Base-by-base conservation (phyloP, 805 yeast genomes). In the Candida palmyrensis region DNA sequence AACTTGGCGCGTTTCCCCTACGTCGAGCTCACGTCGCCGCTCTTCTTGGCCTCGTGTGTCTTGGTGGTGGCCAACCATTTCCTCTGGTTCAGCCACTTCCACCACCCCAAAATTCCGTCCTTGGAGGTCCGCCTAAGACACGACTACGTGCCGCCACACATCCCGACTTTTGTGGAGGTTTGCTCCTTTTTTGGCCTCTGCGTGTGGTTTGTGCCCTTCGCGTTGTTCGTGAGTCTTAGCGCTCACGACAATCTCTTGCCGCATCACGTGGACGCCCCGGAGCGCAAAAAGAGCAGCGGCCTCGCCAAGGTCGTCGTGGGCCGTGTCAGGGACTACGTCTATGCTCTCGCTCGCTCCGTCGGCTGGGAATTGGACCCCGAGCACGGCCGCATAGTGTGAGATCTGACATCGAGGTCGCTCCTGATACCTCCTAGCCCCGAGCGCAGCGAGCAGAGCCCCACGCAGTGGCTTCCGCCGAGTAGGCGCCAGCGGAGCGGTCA, bases 121-220 rank as follows among this genome's bases (percentile, higher is more conserved):
- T 70, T 82, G 43, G 68, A 71, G 40, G 73, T 66, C 42, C 56
- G 83, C 45, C 62, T 80, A 48, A 68, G 62, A 43, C 71, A 84
- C 30, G 68, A 69, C 30, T 81, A 78, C 48, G 59, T 59, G 15
- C 75, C 84, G 29, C 83, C 82, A 10, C 73, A 75, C 29, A 73
- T 85, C 34, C 95, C 95, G 2, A 69, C 82, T 9, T 90, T 90
- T 51, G 68, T 88, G 1, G 96, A 92, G 53, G 85, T 92, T 3
- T 85, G 96, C n/a, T 82, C 96, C 3, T 92, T 92, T 56, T 89
- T 92, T 53, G 98, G 96, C 1, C 60, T 92, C 26, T 80, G 92
- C 47, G 79, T 92, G 13, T 92, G 98, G 98, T 71, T 90, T 38
- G 75, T 92, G 18, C 98, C 98, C 21, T 87, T 92, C 55, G 80